Percentiles rank a stretch among this genome's conserved stretches.
These are phyloP conservation scores for Teunomyces gatunensis DNA, from an alignment of 805 yeast species.

Conservation along the genomic window DNA sequence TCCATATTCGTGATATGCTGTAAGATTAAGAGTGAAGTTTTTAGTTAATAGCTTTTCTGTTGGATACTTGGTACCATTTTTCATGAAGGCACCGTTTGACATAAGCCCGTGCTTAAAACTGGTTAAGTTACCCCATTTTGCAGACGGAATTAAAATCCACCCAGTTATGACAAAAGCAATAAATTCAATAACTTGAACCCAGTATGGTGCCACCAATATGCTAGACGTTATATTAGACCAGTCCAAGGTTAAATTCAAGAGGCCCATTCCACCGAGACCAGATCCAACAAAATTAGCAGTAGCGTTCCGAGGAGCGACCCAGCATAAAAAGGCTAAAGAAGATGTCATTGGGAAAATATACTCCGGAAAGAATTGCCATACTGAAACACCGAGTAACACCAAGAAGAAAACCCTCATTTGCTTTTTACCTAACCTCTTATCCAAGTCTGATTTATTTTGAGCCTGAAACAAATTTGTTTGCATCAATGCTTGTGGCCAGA, in stretches of 20 bases:
- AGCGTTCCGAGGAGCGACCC: conserved; percentile 19
- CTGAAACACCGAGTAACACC: conserved; percentile 11
- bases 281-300: conserved; percentile 22
- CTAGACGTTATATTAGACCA: conserved; percentile 26
- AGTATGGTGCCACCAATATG: conserved; percentile 23
- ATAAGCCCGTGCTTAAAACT: conserved; percentile 20
- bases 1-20: conserved; percentile 20
- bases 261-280: conserved; percentile 27
- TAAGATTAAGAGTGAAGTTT: conserved; percentile 16
- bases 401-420: conserved; percentile 20
- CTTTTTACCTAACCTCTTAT: conserved; percentile 6
- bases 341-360: conserved; percentile 23
- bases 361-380: conserved; percentile 25
- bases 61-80: conserved; percentile 17
- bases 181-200: conserved; percentile 25
- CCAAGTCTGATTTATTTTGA: conserved; percentile 9
- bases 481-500: conserved; percentile 27
- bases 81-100: conserved; percentile 21
- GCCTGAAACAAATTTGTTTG: conserved; percentile 16
- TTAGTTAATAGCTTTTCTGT: conserved; percentile 16
- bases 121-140: conserved; percentile 20
- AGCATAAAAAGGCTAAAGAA: conserved; percentile 23
- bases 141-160: conserved; percentile 24
- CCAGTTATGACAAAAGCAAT: conserved; percentile 20
- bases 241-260: conserved; percentile 22